phyloP scores from a whole-genome alignment of 371 early-diverging fungal species.

The Funneliformis caledonium region DNA sequence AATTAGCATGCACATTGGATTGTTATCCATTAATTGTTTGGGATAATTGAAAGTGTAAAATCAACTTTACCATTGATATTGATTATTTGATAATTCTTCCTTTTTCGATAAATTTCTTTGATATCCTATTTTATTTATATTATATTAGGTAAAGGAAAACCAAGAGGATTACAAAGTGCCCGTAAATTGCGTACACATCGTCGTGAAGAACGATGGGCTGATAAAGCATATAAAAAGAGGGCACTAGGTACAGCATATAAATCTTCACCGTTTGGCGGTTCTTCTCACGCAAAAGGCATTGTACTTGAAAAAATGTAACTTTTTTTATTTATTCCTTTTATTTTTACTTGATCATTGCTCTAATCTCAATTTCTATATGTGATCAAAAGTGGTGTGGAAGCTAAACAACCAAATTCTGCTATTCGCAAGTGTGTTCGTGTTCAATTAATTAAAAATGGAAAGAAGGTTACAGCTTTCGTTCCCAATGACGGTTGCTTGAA shows the following conservation, averaged over 20 bases:
- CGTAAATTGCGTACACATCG: conserved; percentile 97
- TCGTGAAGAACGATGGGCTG: conserved; percentile 99
- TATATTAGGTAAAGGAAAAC: conserved; percentile 84
- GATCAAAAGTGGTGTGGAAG: conserved; percentile 95
- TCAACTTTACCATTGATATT: background rate
- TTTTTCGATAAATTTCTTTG: background rate
- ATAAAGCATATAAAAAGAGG: conserved; percentile 98
- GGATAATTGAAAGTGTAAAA: too few species aligned
- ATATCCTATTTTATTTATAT: background rate
- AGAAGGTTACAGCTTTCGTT: conserved; percentile 99
- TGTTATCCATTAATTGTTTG: too few species aligned
- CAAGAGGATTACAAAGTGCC: conserved; percentile 98
- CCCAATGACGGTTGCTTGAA: conserved; percentile 99
- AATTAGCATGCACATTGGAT: background rate
- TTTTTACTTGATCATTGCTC: background rate
- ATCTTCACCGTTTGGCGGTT: conserved; percentile 97
- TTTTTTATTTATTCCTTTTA: conserved; percentile 2
- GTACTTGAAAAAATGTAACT: conserved; percentile 98
- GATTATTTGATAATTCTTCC: background rate
- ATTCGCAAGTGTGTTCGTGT: conserved; percentile 99
- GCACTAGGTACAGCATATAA: conserved; percentile 98
- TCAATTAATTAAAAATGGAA: conserved; percentile 99
- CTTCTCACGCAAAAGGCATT: conserved; percentile 99
- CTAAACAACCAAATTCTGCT: conserved; percentile 99
- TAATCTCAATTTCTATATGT: background rate